Conservation (phyloP, 1,284 basidiomycete species). For the Cryptococcus sp. region DNA sequence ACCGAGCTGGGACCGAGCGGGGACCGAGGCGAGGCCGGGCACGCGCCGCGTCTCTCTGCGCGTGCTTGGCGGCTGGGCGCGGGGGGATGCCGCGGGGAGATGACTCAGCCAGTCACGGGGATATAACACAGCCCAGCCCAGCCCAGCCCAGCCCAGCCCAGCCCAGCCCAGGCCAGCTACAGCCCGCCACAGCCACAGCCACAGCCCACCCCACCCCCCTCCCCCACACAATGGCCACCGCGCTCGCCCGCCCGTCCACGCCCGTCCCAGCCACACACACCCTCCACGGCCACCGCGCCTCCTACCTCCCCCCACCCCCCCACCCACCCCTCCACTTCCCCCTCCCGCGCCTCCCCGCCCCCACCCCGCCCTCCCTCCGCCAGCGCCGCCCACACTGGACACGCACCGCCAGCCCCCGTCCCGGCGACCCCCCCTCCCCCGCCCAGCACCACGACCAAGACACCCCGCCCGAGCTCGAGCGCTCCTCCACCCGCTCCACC, state of each 20-base stretch:
- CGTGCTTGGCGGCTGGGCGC: no score
- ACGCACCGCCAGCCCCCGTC: not conserved
- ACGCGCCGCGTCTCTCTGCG: no score
- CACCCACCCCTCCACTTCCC: slow-evolving; percentile 36
- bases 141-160: no score
- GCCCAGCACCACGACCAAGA: not conserved
- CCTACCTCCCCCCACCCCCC: slow-evolving; percentile 7
- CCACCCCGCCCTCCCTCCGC: slow-evolving; percentile 35
- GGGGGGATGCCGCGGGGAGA: no score
- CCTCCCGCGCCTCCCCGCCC: slow-evolving; percentile 24
- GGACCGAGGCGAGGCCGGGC: no score
- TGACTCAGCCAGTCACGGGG: no score
- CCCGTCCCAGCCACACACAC: slow-evolving; percentile 26
- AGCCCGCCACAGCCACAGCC: not conserved
- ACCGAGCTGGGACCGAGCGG: no score
- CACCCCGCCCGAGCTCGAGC: not conserved
- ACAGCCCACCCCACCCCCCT: not conserved
- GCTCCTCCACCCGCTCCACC: not conserved
- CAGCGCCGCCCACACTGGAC: slow-evolving; percentile 19
- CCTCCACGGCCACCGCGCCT: slow-evolving; percentile 9
- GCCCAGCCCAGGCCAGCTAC: no score
- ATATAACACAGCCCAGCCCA: no score
- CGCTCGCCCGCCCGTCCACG: slow-evolving; percentile 21
- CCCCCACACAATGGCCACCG: slow-evolving; percentile 11
- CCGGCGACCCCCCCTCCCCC: not conserved